These are phyloP conservation scores for Aureobasidium lini DNA, from an alignment of 2,329 filamentous ascomycete species.

Conservation along the genomic window DNA sequence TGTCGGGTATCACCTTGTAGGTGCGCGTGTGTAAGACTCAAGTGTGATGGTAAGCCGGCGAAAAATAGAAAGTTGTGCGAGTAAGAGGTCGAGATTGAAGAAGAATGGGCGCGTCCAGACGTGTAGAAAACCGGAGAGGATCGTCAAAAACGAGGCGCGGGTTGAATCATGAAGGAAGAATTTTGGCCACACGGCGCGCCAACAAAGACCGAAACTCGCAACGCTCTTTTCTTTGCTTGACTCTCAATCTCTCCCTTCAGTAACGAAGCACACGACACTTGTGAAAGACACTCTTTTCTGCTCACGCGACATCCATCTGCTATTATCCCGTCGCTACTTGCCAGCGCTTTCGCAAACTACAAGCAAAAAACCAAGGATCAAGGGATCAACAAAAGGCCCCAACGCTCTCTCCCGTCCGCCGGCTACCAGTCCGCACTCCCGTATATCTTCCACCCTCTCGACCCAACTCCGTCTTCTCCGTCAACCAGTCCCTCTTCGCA, in stretches of 20 bases:
- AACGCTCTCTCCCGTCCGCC: conserved; percentile 5
- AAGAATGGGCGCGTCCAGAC: conserved; percentile 1
- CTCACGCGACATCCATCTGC: conserved; percentile 7
- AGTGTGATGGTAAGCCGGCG: too few relatives aligned
- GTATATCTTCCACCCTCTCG: neutral
- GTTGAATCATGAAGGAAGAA: neutral
- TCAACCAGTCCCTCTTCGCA: neutral
- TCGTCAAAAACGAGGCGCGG: neutral
- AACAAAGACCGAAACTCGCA: conserved; percentile 7
- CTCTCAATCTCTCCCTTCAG: neutral
- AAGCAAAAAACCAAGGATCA: neutral
- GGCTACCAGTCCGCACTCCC: neutral
- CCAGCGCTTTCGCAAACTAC: neutral
- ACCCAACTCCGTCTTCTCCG: neutral
- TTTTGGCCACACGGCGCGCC: conserved; percentile 7
- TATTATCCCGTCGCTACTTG: neutral
- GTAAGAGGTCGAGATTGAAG: neutral
- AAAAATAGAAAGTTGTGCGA: neutral
- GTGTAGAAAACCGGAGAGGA: neutral
- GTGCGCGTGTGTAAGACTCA: neutral
- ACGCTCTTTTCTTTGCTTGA: conserved; percentile 2
- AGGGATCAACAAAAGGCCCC: conserved; percentile 5
- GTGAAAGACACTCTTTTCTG: conserved; percentile 1
- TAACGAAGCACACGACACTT: conserved; percentile 11
- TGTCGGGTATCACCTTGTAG: neutral